phyloP scores from a whole-genome alignment of 2,329 filamentous ascomycete genomes.

The Thelonectria discophora region DNA sequence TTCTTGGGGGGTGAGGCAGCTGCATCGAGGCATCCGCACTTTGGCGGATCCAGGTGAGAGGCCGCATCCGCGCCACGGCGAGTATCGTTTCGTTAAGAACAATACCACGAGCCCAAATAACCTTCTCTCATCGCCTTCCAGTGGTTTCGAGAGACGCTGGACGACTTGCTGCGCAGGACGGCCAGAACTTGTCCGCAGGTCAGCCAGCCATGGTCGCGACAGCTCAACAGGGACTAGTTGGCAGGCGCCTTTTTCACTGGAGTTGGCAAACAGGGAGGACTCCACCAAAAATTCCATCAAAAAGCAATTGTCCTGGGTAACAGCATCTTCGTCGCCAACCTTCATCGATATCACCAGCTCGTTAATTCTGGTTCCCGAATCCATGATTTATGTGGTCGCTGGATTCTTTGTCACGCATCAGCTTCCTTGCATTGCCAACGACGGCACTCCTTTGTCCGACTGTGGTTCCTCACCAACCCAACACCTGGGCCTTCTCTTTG shows the following conservation, averaged over 20 bases:
- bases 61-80: constrained; percentile 34
- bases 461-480: constrained; percentile 23
- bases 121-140: constrained; percentile 34
- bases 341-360: constrained; percentile 32
- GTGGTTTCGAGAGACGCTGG: constrained; percentile 29
- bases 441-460: constrained; percentile 37
- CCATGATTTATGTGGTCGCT: constrained; percentile 19
- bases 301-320: constrained; percentile 30
- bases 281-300: constrained; percentile 34
- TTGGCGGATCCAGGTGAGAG: constrained; percentile 35
- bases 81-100: constrained; percentile 38
- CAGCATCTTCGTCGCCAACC: constrained; percentile 30
- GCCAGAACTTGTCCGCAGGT: constrained; percentile 37
- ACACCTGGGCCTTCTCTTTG: constrained; percentile 17
- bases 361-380: constrained; percentile 31
- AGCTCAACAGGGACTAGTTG: constrained; percentile 37
- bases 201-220: constrained; percentile 33
- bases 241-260: constrained; percentile 16
- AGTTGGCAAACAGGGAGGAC: constrained; percentile 19
- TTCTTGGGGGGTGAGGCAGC: constrained; percentile 13
- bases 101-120: constrained; percentile 36
- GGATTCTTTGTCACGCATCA: constrained; percentile 33
- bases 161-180: constrained; percentile 35
- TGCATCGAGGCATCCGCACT: constrained; percentile 37
- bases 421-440: constrained; percentile 17